A percentile compares a stretch with the other conserved stretches of the same genome.
Conservation (phyloP, 202 grass and related monocot species). For the Elaeis oleifera region DNA sequence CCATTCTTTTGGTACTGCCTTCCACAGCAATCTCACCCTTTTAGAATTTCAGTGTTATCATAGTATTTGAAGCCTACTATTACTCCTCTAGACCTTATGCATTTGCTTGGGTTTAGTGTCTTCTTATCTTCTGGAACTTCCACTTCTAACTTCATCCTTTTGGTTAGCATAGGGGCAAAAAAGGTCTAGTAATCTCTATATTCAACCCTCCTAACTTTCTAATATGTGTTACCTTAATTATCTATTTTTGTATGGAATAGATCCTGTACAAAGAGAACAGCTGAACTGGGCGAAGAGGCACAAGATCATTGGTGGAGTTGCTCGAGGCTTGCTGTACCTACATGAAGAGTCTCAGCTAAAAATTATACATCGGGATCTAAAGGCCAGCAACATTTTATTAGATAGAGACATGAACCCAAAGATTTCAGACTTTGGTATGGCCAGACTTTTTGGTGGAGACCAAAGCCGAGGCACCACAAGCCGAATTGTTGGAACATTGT, state of each 20-base stretch:
- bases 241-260: conserved; percentile 9
- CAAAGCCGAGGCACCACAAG: conserved; percentile 39
- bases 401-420: conserved; percentile 57
- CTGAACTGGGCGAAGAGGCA: conserved; percentile 39
- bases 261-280: conserved; percentile 20
- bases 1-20: conserved; percentile 34
- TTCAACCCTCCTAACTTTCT: not conserved
- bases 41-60: not conserved
- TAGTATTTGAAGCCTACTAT: not conserved
- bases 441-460: conserved; percentile 47
- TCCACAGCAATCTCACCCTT: not conserved
- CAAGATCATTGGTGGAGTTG: conserved; percentile 62
- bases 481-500: conserved; percentile 73
- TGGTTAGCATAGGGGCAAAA: not conserved
- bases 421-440: conserved; percentile 81
- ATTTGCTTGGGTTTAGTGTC: too few relatives aligned
- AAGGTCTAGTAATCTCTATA: not conserved
- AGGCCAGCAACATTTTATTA: conserved; percentile 74
- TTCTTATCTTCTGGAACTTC: too few relatives aligned
- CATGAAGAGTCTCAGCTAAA: conserved; percentile 52
- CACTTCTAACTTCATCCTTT: not conserved
- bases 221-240: not conserved
- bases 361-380: conserved; percentile 74
- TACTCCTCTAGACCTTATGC: too few relatives aligned
- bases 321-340: conserved; percentile 67